Evolutionary conservation across 2,329 filamentous ascomycete species (phyloP).

Genomic region (Cladosporium sp.): DNA sequence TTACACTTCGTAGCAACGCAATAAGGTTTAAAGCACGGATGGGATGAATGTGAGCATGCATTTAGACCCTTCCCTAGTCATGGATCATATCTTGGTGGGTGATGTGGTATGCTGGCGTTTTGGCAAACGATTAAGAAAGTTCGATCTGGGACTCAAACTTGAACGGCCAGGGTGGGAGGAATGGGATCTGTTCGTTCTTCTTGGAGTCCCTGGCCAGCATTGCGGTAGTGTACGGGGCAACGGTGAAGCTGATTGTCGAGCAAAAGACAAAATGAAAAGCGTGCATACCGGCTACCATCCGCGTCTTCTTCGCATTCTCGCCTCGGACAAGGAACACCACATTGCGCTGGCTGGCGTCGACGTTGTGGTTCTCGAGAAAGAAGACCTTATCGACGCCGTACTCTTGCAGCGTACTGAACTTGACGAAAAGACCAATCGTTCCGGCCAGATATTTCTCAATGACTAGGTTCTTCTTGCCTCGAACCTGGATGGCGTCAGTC

Average conservation of each 20-base stretch:
- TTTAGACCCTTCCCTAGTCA: slow-evolving; percentile 9
- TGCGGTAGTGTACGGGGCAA: neutral
- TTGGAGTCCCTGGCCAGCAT: slow-evolving; percentile 44
- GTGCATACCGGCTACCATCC: slow-evolving; percentile 74
- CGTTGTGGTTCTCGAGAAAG: slow-evolving; percentile 90
- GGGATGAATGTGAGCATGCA: slow-evolving; percentile 8
- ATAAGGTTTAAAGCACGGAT: neutral
- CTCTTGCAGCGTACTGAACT: slow-evolving; percentile 90
- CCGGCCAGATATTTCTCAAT: slow-evolving; percentile 87
- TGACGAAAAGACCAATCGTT: slow-evolving; percentile 83
- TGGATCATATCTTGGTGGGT: slow-evolving; percentile 3
- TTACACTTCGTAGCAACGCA: neutral
- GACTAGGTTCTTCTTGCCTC: slow-evolving; percentile 97
- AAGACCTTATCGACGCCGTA: slow-evolving; percentile 98
- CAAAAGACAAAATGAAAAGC: slow-evolving; percentile 7
- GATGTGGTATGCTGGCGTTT: slow-evolving; percentile 12
- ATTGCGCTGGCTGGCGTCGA: slow-evolving; percentile 90
- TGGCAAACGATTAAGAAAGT: slow-evolving; percentile 11
- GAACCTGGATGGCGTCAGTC: slow-evolving; percentile 56
- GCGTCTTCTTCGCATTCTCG: slow-evolving; percentile 77
- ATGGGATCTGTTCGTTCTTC: slow-evolving; percentile 52
- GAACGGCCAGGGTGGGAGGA: slow-evolving; percentile 48
- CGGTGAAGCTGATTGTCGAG: neutral
- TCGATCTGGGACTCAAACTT: slow-evolving; percentile 33
- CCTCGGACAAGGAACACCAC: slow-evolving; percentile 88